phyloP scores from a whole-genome alignment of 2,329 filamentous ascomycete species.

The Stemphylium beticola region DNA sequence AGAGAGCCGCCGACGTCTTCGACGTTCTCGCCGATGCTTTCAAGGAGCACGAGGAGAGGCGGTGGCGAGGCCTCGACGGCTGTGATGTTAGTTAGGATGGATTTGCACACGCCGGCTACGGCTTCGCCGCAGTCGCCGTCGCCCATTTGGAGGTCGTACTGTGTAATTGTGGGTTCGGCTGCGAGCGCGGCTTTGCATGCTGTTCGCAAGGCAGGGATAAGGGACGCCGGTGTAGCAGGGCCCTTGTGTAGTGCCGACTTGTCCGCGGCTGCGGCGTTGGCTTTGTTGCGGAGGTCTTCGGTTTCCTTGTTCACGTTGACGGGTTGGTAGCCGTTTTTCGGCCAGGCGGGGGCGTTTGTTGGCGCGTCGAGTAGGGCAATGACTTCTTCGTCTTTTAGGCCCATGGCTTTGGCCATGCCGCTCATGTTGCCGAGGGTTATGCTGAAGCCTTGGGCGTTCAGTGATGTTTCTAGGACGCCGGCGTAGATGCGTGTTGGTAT shows the following conservation, averaged over 20 bases:
- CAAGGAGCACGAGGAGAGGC: slow-evolving; percentile 62
- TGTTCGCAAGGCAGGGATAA: slow-evolving; percentile 50
- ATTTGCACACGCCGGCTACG: slow-evolving; percentile 69
- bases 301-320: slow-evolving; percentile 34
- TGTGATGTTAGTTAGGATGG: slow-evolving; percentile 54
- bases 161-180: slow-evolving; percentile 69
- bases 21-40: slow-evolving; percentile 65
- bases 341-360: slow-evolving; percentile 60
- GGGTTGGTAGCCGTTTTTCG: slow-evolving; percentile 54
- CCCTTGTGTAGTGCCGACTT: slow-evolving; percentile 28
- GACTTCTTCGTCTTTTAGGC: slow-evolving; percentile 50
- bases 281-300: slow-evolving; percentile 33
- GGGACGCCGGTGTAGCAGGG: slow-evolving; percentile 48
- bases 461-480: slow-evolving; percentile 59
- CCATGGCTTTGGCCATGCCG: slow-evolving; percentile 52
- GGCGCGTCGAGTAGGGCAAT: slow-evolving; percentile 57
- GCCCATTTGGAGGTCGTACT: slow-evolving; percentile 79
- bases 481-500: slow-evolving; percentile 56
- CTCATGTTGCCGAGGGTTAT: slow-evolving; percentile 62
- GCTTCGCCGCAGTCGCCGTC: slow-evolving; percentile 85
- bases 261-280: slow-evolving; percentile 34
- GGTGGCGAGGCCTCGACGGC: slow-evolving; percentile 62
- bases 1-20: slow-evolving; percentile 77
- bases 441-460: slow-evolving; percentile 64
- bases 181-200: slow-evolving; percentile 58